Evolutionary conservation across 73 alveolate genomes (phyloP).

Genomic region (Paramecium biaurelia): DNA sequence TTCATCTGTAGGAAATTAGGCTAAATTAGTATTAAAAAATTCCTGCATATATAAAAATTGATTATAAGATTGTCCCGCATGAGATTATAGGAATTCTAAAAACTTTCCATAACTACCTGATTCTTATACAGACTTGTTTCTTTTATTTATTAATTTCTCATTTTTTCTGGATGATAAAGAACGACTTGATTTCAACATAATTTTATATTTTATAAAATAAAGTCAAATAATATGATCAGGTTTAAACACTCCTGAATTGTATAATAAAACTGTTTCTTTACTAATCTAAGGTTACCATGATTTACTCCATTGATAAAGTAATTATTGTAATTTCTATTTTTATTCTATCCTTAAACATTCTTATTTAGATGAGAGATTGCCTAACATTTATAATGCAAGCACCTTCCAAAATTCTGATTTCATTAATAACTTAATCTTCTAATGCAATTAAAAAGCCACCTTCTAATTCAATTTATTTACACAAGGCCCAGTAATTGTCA

Average conservation of each 20-base stretch:
- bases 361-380: not conserved
- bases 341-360: not conserved
- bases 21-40: not conserved
- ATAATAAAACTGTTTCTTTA: not conserved
- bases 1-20: not conserved
- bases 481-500: slow-evolving; percentile 47
- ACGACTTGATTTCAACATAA: not conserved
- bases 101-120: not conserved
- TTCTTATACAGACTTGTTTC: not conserved
- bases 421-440: not conserved
- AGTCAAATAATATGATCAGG: slow-evolving; percentile 23
- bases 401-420: slow-evolving; percentile 41
- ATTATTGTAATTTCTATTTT: not conserved
- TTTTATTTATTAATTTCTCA: not conserved
- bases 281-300: slow-evolving; percentile 28
- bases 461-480: not conserved
- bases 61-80: not conserved
- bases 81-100: not conserved
- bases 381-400: not conserved
- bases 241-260: slow-evolving; percentile 33
- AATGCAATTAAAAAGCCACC: not conserved
- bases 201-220: not conserved
- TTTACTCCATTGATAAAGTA: not conserved
- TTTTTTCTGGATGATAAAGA: not conserved
- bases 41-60: not conserved